Conservation (phyloP, 371 early-diverging fungal genomes). For the Mortierella sp. region DNA sequence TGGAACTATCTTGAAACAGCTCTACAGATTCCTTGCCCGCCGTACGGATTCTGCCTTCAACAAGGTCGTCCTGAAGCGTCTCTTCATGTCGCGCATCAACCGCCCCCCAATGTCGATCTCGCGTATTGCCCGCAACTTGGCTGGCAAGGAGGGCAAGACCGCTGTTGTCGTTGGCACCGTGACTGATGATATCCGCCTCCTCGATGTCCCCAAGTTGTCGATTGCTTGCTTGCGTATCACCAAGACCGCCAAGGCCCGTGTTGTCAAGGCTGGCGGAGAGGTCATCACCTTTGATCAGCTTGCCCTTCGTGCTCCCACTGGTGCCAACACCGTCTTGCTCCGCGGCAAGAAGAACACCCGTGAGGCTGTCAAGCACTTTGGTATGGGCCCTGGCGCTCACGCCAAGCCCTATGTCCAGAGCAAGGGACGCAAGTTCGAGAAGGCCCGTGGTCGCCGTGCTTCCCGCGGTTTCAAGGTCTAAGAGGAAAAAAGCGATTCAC, state of each 20-base stretch:
- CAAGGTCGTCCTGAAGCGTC: slow-evolving; percentile 97
- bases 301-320: slow-evolving; percentile 96
- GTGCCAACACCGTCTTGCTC: slow-evolving; percentile 94
- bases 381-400: slow-evolving; percentile 84
- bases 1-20: too few relatives aligned
- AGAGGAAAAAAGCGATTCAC: too few relatives aligned
- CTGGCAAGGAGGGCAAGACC: slow-evolving; percentile 78
- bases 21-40: slow-evolving; percentile 98
- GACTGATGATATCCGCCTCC: slow-evolving; percentile 95
- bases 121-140: slow-evolving; percentile 79
- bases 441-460: slow-evolving; percentile 98
- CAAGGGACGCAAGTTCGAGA: slow-evolving; percentile 99
- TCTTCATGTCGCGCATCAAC: slow-evolving; percentile 98
- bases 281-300: slow-evolving; percentile 98
- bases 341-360: slow-evolving; percentile 93
- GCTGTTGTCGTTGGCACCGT: slow-evolving; percentile 95
- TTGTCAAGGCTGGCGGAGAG: slow-evolving; percentile 98
- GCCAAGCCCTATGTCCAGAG: slow-evolving; percentile 96
- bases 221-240: slow-evolving; percentile 96
- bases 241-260: slow-evolving; percentile 95
- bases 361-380: slow-evolving; percentile 97
- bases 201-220: slow-evolving; percentile 95
- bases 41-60: slow-evolving; percentile 98
- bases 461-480: slow-evolving; percentile 94
- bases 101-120: slow-evolving; percentile 95